These are phyloP conservation scores for Karstenula rhodostoma DNA, from an alignment of 2,329 filamentous ascomycete genomes.

Conservation along the genomic window DNA sequence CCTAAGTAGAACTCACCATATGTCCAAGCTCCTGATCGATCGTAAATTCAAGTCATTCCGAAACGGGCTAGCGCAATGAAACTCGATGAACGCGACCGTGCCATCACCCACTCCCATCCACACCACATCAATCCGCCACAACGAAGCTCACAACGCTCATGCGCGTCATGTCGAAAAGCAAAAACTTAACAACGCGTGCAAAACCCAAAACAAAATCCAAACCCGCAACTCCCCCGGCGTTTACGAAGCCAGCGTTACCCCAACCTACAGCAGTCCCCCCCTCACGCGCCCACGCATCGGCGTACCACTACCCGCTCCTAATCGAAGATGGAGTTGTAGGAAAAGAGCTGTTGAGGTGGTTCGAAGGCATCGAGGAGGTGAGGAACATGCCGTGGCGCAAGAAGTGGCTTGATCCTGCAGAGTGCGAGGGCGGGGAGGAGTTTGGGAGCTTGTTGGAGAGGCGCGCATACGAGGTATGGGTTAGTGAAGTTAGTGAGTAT, in stretches of 20 bases:
- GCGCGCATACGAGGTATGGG: conserved; percentile 72
- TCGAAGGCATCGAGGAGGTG: conserved; percentile 38
- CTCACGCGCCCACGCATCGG: conserved; percentile 32
- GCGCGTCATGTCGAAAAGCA: conserved; percentile 5
- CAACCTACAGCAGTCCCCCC: conserved; percentile 33
- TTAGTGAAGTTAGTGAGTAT: conserved; percentile 66
- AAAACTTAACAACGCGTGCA: conserved; percentile 1
- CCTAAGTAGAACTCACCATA: too few relatives aligned
- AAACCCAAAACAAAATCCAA: conserved; percentile 15
- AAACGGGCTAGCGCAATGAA: not conserved
- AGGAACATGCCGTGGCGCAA: conserved; percentile 59
- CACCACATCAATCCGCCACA: not conserved
- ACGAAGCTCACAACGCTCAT: not conserved
- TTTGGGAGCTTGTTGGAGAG: conserved; percentile 56
- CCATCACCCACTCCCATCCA: not conserved
- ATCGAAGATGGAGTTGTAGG: conserved; percentile 24
- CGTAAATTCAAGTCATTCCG: too few relatives aligned
- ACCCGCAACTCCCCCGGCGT: not conserved
- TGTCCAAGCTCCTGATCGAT: not conserved
- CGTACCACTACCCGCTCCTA: conserved; percentile 45
- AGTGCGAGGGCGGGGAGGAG: conserved; percentile 30
- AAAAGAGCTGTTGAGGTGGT: conserved; percentile 41
- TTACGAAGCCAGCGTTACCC: conserved; percentile 25
- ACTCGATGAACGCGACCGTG: not conserved
- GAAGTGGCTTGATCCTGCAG: conserved; percentile 61